Evolutionary conservation across 805 yeast species (phyloP), one percentile per base, ranked within the genome.

Genomic region (Isabelozyma heimii): DNA sequence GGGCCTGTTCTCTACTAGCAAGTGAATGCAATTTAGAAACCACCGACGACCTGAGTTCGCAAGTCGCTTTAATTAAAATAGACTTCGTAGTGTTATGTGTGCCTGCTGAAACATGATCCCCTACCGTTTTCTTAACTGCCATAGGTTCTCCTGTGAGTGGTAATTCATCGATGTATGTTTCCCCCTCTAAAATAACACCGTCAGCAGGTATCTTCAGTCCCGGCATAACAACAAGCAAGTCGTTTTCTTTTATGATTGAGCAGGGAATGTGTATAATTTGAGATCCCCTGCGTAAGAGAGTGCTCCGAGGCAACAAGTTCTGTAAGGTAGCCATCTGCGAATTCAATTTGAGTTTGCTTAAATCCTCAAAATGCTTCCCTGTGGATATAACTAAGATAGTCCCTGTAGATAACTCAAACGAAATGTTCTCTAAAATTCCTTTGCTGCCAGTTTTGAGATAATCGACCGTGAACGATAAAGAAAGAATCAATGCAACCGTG

Each of bases 161-260:
- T 16, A 47, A 44, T 33, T 47, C 50, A 17, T 47, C 50, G 17
- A 47, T 37, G 13, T 30, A 44, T 4, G 50, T 17, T 10, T 41
- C 37, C 10, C 50, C 50, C 15, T 40, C 38, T 14, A 44, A 20
- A 33, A 47, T 26, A 5, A 40, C 9, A n/a, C 50, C 50, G 35
- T 47, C 50, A 17, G 47, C 43, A n/a, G 50, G 50, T 12, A 47
- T 40, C 37, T 47, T 47, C 43, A 41, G 41, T 13, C 50, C 50
- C 5, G 50, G 50, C 45, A 38, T 47, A 5, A 47, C 50, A 4
- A 47, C 30, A 30, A 47, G 40, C 14, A 33, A n/a, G 27, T 47
- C 50, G 16, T 42, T 42, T 39, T 44, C 33, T 44, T 47, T 47
- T 38, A 47, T 44, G 5, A 47, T 38, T 8, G 47, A 44, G 37